Evolutionary conservation across 345 rosid species (phyloP).

Genomic region (Alliaria petiolata): DNA sequence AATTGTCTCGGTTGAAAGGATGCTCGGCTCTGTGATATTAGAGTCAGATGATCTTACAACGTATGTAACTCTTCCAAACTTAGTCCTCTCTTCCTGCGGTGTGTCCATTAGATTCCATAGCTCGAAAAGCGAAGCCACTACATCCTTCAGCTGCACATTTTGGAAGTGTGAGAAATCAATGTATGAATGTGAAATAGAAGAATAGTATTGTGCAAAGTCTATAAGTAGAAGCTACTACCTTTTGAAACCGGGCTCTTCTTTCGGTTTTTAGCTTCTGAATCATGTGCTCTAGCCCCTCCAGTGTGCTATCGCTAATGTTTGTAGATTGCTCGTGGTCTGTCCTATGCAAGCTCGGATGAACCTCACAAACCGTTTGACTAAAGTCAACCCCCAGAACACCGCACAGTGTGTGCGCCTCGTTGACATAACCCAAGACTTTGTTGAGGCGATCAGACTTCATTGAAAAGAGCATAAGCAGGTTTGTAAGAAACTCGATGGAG

Average conservation of each 20-base stretch:
- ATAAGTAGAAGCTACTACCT: slow-evolving; percentile 42
- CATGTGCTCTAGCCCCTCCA: slow-evolving; percentile 73
- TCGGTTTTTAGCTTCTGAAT: slow-evolving; percentile 66
- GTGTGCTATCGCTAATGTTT: slow-evolving; percentile 71
- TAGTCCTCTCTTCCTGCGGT: slow-evolving; percentile 54
- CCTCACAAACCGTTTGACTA: slow-evolving; percentile 69
- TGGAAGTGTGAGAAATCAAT: not conserved
- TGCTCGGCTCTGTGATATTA: slow-evolving; percentile 54
- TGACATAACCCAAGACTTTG: slow-evolving; percentile 69
- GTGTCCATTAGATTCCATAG: slow-evolving; percentile 96
- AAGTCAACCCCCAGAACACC: slow-evolving; percentile 89
- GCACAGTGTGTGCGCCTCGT: slow-evolving; percentile 81
- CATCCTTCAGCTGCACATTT: slow-evolving; percentile 67
- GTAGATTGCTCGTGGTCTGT: slow-evolving; percentile 66
- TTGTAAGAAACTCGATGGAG: not conserved
- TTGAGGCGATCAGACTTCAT: slow-evolving; percentile 88
- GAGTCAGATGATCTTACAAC: slow-evolving; percentile 60
- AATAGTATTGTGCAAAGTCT: not conserved
- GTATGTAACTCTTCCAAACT: slow-evolving; percentile 50
- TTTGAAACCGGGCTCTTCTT: slow-evolving; percentile 65
- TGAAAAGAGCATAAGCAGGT: slow-evolving; percentile 1
- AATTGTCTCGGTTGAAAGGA: slow-evolving; percentile 66
- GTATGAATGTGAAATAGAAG: not conserved
- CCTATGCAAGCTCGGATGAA: slow-evolving; percentile 87
- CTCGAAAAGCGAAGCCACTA: slow-evolving; percentile 53